These are phyloP conservation scores for Saksenaea vasiformis DNA, from an alignment of 371 early-diverging fungal genomes.

Conservation along the genomic window DNA sequence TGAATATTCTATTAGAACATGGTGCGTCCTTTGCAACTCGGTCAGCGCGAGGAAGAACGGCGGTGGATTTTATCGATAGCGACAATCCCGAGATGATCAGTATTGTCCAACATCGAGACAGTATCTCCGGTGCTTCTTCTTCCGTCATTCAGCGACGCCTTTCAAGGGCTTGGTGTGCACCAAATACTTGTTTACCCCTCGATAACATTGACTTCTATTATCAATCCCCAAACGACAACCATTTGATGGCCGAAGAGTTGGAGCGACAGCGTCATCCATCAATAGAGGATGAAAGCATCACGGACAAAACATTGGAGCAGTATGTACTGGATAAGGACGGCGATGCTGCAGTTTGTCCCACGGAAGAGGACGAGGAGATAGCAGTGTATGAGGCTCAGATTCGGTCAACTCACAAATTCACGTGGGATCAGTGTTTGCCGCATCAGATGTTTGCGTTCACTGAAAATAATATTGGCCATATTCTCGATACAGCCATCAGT, in stretches of 20 bases:
- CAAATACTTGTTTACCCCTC: neutral
- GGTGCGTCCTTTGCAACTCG: constrained; percentile 73
- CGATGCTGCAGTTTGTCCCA: neutral
- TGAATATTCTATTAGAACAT: constrained; percentile 69
- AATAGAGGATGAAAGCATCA: constrained; percentile 3
- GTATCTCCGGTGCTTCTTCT: neutral
- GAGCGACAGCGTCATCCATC: constrained; percentile 18
- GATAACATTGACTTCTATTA: constrained; percentile 28
- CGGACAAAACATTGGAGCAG: neutral
- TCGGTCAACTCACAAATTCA: constrained; percentile 58
- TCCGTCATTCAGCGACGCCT: neutral
- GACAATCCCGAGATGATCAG: constrained; percentile 58
- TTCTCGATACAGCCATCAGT: constrained; percentile 70
- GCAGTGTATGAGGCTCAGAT: constrained; percentile 26
- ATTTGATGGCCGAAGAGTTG: constrained; percentile 32
- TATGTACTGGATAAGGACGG: neutral
- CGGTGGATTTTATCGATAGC: constrained; percentile 70
- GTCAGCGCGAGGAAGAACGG: constrained; percentile 74
- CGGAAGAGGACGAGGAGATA: constrained; percentile 11
- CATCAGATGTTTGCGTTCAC: constrained; percentile 94
- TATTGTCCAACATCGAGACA: constrained; percentile 31
- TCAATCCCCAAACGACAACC: constrained; percentile 29
- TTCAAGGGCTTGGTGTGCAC: neutral
- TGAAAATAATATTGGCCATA: constrained; percentile 61
- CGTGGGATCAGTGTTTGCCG: constrained; percentile 77